Percentiles rank a stretch among this genome's conserved stretches.
Evolutionary conservation across 768 basidiomycete genomes (phyloP).

Genomic region (Leccinum boreale): DNA sequence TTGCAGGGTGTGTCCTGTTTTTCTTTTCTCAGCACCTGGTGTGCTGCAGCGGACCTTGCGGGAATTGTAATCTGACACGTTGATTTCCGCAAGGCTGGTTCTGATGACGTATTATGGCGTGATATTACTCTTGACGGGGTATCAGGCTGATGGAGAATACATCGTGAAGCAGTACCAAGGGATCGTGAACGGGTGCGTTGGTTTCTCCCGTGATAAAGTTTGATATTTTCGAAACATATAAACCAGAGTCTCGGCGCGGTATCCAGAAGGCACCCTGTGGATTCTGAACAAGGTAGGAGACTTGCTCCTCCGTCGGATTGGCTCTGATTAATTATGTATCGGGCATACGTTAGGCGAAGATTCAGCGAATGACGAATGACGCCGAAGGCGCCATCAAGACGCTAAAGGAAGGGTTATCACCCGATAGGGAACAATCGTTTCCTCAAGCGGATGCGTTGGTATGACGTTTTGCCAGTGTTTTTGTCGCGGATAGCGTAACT

Average conservation of each 20-base stretch:
- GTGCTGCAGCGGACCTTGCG: neutral
- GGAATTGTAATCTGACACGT: neutral
- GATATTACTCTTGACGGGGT: constrained; percentile 67
- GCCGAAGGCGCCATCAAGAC: constrained; percentile 62
- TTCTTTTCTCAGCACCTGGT: neutral
- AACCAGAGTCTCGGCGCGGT: constrained; percentile 49
- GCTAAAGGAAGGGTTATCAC: constrained; percentile 54
- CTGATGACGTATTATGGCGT: constrained; percentile 80
- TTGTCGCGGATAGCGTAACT: neutral
- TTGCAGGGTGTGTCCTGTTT: constrained; percentile 56
- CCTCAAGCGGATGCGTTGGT: constrained; percentile 73
- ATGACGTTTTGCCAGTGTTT: neutral
- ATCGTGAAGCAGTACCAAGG: constrained; percentile 60
- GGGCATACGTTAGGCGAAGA: constrained; percentile 53
- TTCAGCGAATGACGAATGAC: constrained; percentile 68
- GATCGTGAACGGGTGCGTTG: constrained; percentile 60
- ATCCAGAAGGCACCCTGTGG: constrained; percentile 70
- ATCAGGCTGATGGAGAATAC: constrained; percentile 67
- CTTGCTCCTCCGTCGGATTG: neutral
- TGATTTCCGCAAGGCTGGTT: constrained; percentile 47
- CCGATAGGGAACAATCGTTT: constrained; percentile 52
- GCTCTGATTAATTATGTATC: neutral
- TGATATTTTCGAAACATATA: neutral
- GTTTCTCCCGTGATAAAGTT: neutral
- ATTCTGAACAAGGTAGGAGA: constrained; percentile 59